These are phyloP conservation scores for Russula vinacea DNA, from an alignment of 768 basidiomycete genomes.

Conservation along the genomic window DNA sequence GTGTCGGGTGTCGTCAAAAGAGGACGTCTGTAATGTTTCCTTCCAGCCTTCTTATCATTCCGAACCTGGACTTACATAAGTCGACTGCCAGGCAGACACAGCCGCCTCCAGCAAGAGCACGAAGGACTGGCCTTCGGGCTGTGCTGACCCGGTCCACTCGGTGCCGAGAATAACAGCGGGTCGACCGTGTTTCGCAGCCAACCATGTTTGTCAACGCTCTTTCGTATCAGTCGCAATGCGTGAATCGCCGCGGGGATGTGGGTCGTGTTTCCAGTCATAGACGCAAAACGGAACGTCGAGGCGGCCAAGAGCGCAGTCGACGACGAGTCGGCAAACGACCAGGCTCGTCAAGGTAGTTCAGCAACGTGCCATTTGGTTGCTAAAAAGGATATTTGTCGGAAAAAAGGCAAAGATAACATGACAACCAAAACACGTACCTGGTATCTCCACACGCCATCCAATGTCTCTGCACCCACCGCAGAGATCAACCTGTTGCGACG, in stretches of 20 bases:
- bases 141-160: constrained; percentile 16
- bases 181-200: constrained; percentile 25
- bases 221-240: constrained; percentile 40
- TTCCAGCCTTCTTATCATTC: neutral
- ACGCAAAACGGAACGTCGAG: constrained; percentile 53
- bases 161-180: constrained; percentile 15
- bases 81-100: constrained; percentile 12
- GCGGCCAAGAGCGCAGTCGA: constrained; percentile 57
- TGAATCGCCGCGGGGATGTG: constrained; percentile 43
- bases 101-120: constrained; percentile 29
- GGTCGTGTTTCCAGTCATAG: constrained; percentile 39
- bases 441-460: constrained; percentile 42
- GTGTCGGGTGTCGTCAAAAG: neutral
- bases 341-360: constrained; percentile 51
- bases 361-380: constrained; percentile 47
- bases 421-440: constrained; percentile 38
- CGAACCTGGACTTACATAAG: neutral
- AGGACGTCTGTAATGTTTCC: neutral
- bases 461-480: constrained; percentile 53
- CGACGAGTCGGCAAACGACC: constrained; percentile 52
- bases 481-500: constrained; percentile 43
- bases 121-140: constrained; percentile 32
- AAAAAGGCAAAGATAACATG: neutral
- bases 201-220: constrained; percentile 39
- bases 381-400: constrained; percentile 26